These are phyloP conservation scores for Podospora fimiseda DNA, from an alignment of 495 filamentous ascomycete species.

Conservation along the genomic window DNA sequence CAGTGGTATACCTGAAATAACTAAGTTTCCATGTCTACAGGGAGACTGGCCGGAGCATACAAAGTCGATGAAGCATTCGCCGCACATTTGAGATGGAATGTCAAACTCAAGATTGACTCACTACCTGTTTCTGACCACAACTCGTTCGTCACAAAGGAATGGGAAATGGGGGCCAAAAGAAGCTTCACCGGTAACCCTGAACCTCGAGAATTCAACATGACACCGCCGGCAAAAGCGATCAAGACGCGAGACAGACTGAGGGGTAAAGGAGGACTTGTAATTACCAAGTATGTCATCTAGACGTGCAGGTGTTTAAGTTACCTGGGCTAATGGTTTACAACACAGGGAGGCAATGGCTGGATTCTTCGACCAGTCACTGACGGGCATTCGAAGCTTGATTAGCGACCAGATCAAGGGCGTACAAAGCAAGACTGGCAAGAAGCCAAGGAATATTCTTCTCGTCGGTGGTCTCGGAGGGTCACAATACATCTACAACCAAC, in stretches of 20 bases:
- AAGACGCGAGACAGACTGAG: neutral
- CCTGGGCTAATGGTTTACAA: neutral
- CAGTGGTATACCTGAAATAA: too few relatives aligned
- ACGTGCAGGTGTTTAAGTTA: neutral
- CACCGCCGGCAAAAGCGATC: constrained; percentile 11
- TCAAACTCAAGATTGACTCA: constrained; percentile 8
- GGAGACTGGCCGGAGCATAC: constrained; percentile 17
- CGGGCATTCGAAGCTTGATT: neutral
- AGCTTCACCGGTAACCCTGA: constrained; percentile 10
- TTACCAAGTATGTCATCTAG: neutral
- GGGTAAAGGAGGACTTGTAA: neutral
- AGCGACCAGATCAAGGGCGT: constrained; percentile 1
- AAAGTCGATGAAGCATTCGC: constrained; percentile 24
- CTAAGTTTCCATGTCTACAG: neutral
- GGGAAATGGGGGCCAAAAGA: constrained; percentile 22
- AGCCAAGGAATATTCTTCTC: constrained; percentile 19
- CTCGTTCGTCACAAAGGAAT: constrained; percentile 20
- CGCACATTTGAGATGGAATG: constrained; percentile 11
- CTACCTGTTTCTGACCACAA: constrained; percentile 11
- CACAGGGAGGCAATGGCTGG: constrained; percentile 6
- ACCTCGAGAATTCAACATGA: constrained; percentile 8
- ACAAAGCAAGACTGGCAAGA: neutral
- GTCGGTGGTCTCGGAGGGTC: constrained; percentile 23
- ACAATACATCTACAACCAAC: constrained; percentile 15
- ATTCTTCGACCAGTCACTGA: neutral